Evolutionary conservation across 2,329 filamentous ascomycete species (phyloP), one percentile per base, ranked within the genome.

Genomic region (Colletotrichum sp.): DNA sequence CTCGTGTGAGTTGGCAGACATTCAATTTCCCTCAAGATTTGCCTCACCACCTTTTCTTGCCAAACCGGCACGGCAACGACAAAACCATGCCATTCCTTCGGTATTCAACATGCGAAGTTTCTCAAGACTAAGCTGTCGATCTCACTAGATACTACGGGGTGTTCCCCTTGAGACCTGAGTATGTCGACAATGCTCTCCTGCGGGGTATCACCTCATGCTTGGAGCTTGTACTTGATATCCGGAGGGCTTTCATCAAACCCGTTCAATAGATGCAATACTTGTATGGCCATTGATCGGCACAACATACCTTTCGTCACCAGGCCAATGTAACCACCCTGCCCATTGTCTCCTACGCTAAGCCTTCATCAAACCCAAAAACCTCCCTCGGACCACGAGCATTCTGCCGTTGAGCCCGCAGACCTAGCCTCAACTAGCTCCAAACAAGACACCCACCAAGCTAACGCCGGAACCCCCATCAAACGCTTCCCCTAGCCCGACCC

Each of bases 61-160:
- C 18, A 48, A 0, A 0, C 6, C 39, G 18, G 8, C 18, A 0
- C 18, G 39, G 9, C 10, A 48, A 48, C 18, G 5, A n/a, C 0
- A 10, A 48, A n/a, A 0, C 39, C 10, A 3, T n/a, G 39, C 9
- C 39, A 48, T n/a, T 7, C 3, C 0, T n/a, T 48, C 12, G 39
- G 1, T 21, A 48, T 12, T 48, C 18, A 43, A 18, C 9, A 43
- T n/a, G 16, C 8, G 5, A 0, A 43, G 18, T 18, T 18, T 3
- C 18, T 43, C 36, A 39, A n/a, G 39, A 43, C 16, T 0, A 0
- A 3, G 16, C 16, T 43, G 15, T 43, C 36, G 36, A n/a, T 43
- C 36, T 10, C 2, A 43, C 18, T 43, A 43, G 39, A n/a, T 43
- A 18, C 39, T n/a, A 16, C 39, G 39, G 39, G 18, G 39, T 43